Base-by-base conservation (phyloP, 1,284 basidiomycete species). In the Amylostereum chailletii region DNA sequence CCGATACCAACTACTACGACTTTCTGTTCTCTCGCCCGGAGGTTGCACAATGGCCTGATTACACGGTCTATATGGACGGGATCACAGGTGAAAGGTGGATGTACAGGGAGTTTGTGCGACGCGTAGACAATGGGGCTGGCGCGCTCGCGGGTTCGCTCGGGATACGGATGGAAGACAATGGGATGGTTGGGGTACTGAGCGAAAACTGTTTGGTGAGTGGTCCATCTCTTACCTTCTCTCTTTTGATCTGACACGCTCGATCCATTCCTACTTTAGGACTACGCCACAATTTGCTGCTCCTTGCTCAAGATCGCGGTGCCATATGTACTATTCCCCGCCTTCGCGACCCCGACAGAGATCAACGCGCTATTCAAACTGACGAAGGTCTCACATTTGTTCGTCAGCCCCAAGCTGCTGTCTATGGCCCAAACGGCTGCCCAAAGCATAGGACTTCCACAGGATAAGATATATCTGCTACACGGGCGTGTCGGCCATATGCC, bases 131-230 rank as follows among this genome's bases (percentile, higher is more conserved):
- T 49, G 75, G 73, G 9, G 75, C 80, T 2, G 83, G 82, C 0
- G 81, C 76, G 0, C 69, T 88, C 5, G 61, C 73, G 34, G 82
- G 81, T 1, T 82, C 85, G 0, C 63, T 86, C 3, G 81, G 74
- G 0, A 58, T 86, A n/a, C 58, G 62, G 9, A 60, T 60, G 1
- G 66, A 67, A 26, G 65, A 70, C 2, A 69, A 68, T 1, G 81
- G 83, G 52, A 75, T 86, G 31, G 67, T 86, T 31, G 86, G 81
- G 2, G 74, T 89, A 9, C 73, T 86, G 57, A 78, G 78, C 62
- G 74, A 80, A 47, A 90, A 88, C 59, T 79, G 74, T 40, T 62
- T 81, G 61, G 86, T 87, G 63, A 54, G 71, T 67, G 10, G 36
- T 8, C n/a, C 45, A 5, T 7, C 36, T 42, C 30, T 19, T 38